These are phyloP conservation scores for Starmerella stigmatis DNA, from an alignment of 805 yeast species.

Conservation along the genomic window DNA sequence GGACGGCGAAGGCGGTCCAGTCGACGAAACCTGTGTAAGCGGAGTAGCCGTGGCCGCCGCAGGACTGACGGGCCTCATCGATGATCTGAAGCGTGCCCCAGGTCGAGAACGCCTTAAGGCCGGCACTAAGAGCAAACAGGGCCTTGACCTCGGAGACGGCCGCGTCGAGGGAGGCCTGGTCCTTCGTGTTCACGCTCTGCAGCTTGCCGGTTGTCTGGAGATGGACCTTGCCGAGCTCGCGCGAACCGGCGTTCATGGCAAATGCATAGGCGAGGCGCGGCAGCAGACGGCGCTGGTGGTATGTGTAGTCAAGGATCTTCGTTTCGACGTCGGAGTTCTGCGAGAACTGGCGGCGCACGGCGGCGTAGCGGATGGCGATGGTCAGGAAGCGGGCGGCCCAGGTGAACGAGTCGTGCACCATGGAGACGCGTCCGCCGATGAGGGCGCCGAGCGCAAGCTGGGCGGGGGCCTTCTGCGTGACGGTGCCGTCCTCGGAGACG, in stretches of 20 bases:
- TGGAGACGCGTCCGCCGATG: slow-evolving; percentile 76
- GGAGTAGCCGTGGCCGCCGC: slow-evolving; percentile 95
- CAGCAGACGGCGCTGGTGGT: slow-evolving; percentile 77
- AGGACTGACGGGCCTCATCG: slow-evolving; percentile 83
- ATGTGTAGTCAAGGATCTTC: slow-evolving; percentile 73
- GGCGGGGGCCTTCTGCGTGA: slow-evolving; percentile 70
- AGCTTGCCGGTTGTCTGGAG: slow-evolving; percentile 35
- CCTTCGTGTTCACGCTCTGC: slow-evolving; percentile 33
- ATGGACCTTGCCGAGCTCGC: slow-evolving; percentile 47
- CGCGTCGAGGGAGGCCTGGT: slow-evolving; percentile 38
- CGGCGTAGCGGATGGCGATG: slow-evolving; percentile 79
- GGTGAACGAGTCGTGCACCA: slow-evolving; percentile 79
- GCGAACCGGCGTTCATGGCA: slow-evolving; percentile 62
- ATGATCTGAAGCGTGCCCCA: slow-evolving; percentile 74
- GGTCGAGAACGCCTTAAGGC: slow-evolving; percentile 79
- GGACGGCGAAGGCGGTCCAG: slow-evolving; percentile 64
- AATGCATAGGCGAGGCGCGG: slow-evolving; percentile 77
- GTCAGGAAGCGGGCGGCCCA: slow-evolving; percentile 70
- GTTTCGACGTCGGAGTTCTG: slow-evolving; percentile 43
- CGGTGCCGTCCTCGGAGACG: slow-evolving; percentile 60
- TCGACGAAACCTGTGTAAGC: slow-evolving; percentile 83
- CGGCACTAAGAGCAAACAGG: slow-evolving; percentile 73
- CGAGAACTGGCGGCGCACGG: slow-evolving; percentile 79
- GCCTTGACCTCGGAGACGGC: slow-evolving; percentile 56
- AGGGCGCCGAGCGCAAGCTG: slow-evolving; percentile 83